Conservation (phyloP, 148 eudicot species). For the Diospyros kaki region DNA sequence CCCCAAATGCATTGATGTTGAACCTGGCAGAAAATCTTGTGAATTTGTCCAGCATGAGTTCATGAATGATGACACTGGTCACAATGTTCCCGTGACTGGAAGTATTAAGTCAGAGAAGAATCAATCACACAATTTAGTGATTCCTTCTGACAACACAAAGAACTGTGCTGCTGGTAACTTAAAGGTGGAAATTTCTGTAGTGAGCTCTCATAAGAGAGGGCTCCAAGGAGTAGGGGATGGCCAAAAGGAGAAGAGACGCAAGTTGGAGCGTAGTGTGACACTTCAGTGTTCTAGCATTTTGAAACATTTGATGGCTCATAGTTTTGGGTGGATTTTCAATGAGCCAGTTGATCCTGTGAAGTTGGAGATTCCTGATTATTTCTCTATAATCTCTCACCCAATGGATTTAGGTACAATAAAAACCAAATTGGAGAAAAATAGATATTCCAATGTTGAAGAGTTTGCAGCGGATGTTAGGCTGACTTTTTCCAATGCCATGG, state of each 20-base stretch:
- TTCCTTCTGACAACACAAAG: background rate
- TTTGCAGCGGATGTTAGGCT: constrained; percentile 75
- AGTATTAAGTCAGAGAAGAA: constrained; percentile 8
- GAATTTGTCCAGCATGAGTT: constrained; percentile 5
- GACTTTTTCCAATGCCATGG: constrained; percentile 81
- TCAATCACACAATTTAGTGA: constrained; percentile 8
- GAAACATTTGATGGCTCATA: constrained; percentile 45
- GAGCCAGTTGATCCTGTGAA: constrained; percentile 67
- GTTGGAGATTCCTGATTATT: constrained; percentile 65
- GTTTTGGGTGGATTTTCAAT: constrained; percentile 33
- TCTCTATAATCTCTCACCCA: constrained; percentile 55
- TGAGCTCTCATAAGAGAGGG: constrained; percentile 40
- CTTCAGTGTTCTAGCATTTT: constrained; percentile 44
- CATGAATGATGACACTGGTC: constrained; percentile 1
- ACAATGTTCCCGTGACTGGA: background rate
- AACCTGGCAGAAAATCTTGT: constrained; percentile 5
- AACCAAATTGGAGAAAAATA: constrained; percentile 35
- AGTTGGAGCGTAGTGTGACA: constrained; percentile 47
- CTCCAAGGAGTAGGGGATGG: constrained; percentile 22
- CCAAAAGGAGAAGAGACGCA: constrained; percentile 44
- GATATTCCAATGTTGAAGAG: constrained; percentile 47
- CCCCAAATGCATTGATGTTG: constrained; percentile 13
- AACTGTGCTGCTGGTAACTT: constrained; percentile 12
- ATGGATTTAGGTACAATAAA: constrained; percentile 94
- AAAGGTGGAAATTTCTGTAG: constrained; percentile 15